A percentile compares a stretch with the other conserved stretches of the same genome.
phyloP scores from a whole-genome alignment of 306 rosid species.

The Dicorynia guianensis region DNA sequence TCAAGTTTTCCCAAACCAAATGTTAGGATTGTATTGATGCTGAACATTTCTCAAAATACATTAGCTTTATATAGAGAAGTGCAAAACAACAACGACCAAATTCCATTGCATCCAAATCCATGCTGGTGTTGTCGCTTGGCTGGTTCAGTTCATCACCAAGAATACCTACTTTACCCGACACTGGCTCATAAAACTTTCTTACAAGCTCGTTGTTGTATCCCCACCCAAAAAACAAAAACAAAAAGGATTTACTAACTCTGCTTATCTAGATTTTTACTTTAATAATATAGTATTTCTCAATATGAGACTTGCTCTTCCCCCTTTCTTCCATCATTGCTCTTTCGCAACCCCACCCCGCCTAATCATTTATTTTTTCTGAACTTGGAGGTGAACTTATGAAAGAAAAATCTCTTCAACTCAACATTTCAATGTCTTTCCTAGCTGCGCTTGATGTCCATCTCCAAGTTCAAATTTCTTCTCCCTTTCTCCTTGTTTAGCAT shows the following conservation, averaged over 20 bases:
- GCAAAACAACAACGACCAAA: no score
- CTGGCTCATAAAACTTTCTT: neutral
- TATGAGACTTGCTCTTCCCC: neutral
- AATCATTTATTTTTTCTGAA: neutral
- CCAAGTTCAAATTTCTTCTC: neutral
- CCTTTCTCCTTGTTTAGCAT: neutral
- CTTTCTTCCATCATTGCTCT: neutral
- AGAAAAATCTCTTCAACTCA: neutral
- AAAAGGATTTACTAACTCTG: neutral
- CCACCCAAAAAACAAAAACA: neutral
- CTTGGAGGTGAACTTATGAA: neutral
- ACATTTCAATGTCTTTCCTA: slow-evolving; percentile 19
- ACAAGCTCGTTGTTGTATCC: neutral
- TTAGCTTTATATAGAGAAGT: no score
- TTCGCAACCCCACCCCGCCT: neutral
- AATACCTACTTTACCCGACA: neutral
- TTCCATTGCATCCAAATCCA: no score
- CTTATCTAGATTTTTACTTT: neutral
- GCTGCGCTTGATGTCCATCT: neutral
- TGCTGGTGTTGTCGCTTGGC: neutral
- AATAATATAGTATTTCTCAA: neutral
- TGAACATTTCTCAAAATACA: no score
- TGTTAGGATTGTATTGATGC: no score
- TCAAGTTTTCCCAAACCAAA: no score
- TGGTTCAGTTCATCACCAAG: neutral